Conservation (phyloP, 108 stramenopile species). For the Cyclotella kingstonii region DNA sequence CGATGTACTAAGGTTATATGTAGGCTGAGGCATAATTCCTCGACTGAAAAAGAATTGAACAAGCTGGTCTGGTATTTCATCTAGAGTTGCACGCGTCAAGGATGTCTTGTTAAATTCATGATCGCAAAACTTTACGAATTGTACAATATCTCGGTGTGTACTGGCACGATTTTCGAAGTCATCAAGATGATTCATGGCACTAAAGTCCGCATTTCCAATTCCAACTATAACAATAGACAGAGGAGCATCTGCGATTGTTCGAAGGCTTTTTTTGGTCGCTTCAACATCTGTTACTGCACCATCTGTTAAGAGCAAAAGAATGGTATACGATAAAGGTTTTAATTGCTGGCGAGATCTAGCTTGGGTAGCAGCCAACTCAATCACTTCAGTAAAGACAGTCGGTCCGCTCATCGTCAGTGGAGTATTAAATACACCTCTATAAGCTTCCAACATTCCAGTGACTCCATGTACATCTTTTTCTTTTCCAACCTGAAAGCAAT, state of each 20-base stretch:
- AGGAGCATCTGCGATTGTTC: conserved; percentile 66
- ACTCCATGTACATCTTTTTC: conserved; percentile 59
- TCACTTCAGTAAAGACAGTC: conserved; percentile 83
- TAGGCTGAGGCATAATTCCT: conserved; percentile 59
- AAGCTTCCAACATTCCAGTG: conserved; percentile 73
- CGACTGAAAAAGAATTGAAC: conserved; percentile 57
- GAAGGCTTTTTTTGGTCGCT: conserved; percentile 70
- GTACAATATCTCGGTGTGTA: conserved; percentile 67
- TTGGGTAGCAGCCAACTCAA: conserved; percentile 66
- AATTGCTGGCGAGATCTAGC: conserved; percentile 52
- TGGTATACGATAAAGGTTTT: conserved; percentile 74
- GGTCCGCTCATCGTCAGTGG: conserved; percentile 78
- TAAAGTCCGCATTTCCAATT: conserved; percentile 81
- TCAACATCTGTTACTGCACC: conserved; percentile 85
- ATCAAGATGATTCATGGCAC: conserved; percentile 82
- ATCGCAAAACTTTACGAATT: conserved; percentile 67
- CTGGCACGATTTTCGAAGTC: conserved; percentile 46
- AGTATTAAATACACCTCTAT: conserved; percentile 53
- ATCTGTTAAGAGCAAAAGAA: conserved; percentile 90
- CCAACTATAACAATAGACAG: conserved; percentile 88
- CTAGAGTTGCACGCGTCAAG: conserved; percentile 72
- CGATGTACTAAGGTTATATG: conserved; percentile 10
- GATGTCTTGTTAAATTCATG: conserved; percentile 54
- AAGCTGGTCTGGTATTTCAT: conserved; percentile 85
- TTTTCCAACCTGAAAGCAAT: conserved; percentile 73